These are phyloP conservation scores for Chaetomidium leptoderma DNA, from an alignment of 495 filamentous ascomycete species.

Conservation along the genomic window DNA sequence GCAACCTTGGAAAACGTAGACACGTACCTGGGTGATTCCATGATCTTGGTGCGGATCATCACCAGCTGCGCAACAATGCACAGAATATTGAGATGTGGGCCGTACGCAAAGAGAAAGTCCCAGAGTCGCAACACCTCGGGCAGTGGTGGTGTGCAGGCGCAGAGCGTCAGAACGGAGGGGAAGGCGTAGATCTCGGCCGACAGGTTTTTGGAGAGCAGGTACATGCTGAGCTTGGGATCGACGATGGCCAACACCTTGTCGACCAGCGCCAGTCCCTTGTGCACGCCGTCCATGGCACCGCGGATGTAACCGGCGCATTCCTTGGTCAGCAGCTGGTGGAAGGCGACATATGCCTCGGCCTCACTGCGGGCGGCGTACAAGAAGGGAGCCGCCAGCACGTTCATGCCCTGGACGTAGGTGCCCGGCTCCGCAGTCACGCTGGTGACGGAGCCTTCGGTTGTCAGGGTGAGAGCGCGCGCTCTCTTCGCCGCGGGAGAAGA, in stretches of 20 bases:
- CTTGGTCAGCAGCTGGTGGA: conserved; percentile 79
- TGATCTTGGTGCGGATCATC: conserved; percentile 75
- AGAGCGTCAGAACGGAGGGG: conserved; percentile 88
- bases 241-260: conserved; percentile 87
- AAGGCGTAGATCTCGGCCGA: conserved; percentile 97
- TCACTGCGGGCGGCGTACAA: conserved; percentile 93
- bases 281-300: conserved; percentile 95
- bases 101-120: conserved; percentile 97
- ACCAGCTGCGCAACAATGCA: conserved; percentile 97
- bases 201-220: conserved; percentile 80
- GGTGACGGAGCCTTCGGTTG: conserved; percentile 55
- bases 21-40: conserved; percentile 73
- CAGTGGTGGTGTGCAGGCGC: conserved; percentile 93
- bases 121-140: conserved; percentile 93
- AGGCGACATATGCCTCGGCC: conserved; percentile 87
- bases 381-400: conserved; percentile 97
- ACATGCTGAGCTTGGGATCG: conserved; percentile 77
- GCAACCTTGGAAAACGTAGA: not conserved
- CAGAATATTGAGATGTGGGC: conserved; percentile 87
- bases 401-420: conserved; percentile 98
- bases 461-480: conserved; percentile 49
- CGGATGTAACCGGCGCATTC: conserved; percentile 94
- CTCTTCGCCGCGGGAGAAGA: conserved; percentile 50
- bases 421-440: conserved; percentile 55
- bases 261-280: conserved; percentile 83